phyloP scores from a whole-genome alignment of 83 land plant species.

The Larix sibirica region DNA sequence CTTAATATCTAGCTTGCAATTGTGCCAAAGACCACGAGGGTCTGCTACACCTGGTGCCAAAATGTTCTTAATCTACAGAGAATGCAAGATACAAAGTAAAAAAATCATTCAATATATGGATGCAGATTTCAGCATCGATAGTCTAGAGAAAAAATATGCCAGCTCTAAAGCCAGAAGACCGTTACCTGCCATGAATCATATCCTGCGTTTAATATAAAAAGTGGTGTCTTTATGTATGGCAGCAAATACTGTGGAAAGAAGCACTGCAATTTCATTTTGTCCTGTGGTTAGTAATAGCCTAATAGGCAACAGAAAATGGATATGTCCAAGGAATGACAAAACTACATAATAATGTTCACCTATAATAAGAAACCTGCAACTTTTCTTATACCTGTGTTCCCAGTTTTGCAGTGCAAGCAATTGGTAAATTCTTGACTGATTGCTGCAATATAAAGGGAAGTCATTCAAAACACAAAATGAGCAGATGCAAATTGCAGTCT shows the following conservation, averaged over 20 bases:
- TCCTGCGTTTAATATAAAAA: slow-evolving; percentile 73
- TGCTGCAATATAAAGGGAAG: slow-evolving; percentile 31
- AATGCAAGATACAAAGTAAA: slow-evolving; percentile 11
- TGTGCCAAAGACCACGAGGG: slow-evolving; percentile 55
- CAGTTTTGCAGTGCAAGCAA: slow-evolving; percentile 44
- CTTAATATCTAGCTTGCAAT: slow-evolving; percentile 57
- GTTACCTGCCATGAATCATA: slow-evolving; percentile 83
- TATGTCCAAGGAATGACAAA: neutral
- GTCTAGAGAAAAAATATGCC: neutral
- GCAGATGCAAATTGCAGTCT: neutral
- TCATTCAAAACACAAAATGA: neutral
- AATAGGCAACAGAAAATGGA: neutral
- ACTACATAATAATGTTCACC: neutral
- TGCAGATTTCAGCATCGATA: neutral
- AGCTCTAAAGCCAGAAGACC: neutral
- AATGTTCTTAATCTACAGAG: slow-evolving; percentile 56
- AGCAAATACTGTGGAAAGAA: slow-evolving; percentile 70
- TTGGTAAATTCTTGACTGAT: slow-evolving; percentile 55
- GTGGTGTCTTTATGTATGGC: slow-evolving; percentile 52
- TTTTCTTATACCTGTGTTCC: slow-evolving; percentile 31
- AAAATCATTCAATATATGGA: slow-evolving; percentile 1
- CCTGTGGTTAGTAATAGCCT: neutral
- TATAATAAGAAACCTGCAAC: neutral
- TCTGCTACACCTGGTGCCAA: slow-evolving; percentile 71
- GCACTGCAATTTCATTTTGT: slow-evolving; percentile 42